These are phyloP conservation scores for Sutorius australiensis DNA, from an alignment of 768 basidiomycete genomes.

Conservation along the genomic window DNA sequence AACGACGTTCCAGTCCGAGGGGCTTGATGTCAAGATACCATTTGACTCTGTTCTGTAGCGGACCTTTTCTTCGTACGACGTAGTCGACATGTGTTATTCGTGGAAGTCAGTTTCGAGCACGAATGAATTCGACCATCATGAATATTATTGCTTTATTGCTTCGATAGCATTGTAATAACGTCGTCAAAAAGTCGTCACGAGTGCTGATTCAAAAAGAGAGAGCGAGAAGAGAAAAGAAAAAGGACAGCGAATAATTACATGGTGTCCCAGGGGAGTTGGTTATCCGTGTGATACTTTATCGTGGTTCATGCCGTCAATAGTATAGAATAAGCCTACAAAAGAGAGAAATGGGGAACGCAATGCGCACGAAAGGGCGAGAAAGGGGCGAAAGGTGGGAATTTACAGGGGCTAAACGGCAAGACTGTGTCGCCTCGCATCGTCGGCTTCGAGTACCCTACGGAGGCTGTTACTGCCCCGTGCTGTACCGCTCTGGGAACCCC, in stretches of 20 bases:
- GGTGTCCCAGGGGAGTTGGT: constrained; percentile 12
- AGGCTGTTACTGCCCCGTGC: constrained; percentile 24
- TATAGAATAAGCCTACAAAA: constrained; percentile 34
- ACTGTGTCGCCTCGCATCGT: constrained; percentile 62
- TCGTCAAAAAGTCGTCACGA: constrained; percentile 25
- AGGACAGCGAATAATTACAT: constrained; percentile 29
- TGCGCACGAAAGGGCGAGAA: constrained; percentile 13
- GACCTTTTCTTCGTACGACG: background rate
- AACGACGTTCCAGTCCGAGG: background rate
- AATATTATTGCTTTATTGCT: constrained; percentile 21
- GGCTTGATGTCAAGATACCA: background rate
- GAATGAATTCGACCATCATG: background rate
- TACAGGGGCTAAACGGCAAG: constrained; percentile 51
- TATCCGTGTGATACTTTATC: constrained; percentile 23
- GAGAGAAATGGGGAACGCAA: constrained; percentile 6
- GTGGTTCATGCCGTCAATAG: constrained; percentile 29
- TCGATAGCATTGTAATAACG: constrained; percentile 23
- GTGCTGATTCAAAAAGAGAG: constrained; percentile 5
- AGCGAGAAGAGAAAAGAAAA: background rate
- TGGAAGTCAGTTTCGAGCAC: background rate
- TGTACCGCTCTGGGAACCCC: constrained; percentile 29
- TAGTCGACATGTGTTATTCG: background rate
- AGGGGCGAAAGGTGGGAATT: background rate
- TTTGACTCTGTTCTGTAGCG: background rate
- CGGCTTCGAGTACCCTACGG: constrained; percentile 37